Percentiles rank a stretch among this genome's conserved stretches.
Evolutionary conservation across 345 rosid species (phyloP).

Genomic region (Viola odorata): DNA sequence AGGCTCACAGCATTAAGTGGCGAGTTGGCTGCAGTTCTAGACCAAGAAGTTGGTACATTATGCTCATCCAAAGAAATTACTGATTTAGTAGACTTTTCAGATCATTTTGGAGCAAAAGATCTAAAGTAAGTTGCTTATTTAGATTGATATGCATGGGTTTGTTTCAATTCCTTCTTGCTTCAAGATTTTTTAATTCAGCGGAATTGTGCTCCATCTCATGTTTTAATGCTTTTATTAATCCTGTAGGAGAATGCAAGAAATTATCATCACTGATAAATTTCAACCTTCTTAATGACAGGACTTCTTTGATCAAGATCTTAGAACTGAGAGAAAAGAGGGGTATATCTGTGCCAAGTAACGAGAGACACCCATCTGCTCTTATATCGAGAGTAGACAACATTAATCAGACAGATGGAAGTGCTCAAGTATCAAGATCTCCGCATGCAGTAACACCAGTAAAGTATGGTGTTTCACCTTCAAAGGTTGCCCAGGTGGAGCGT

Average conservation of each 20-base stretch:
- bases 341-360: slow-evolving; percentile 14
- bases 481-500: slow-evolving; percentile 55
- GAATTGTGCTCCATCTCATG: slow-evolving; percentile 1
- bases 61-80: slow-evolving; percentile 37
- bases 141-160: neutral
- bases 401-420: slow-evolving; percentile 20
- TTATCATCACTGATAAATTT: slow-evolving; percentile 2
- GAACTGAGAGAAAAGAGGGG: slow-evolving; percentile 23
- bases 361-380: slow-evolving; percentile 9
- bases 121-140: slow-evolving; percentile 41
- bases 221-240: neutral
- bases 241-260: neutral
- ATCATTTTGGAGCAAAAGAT: slow-evolving; percentile 42
- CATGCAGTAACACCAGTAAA: slow-evolving; percentile 33
- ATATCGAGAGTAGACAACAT: slow-evolving; percentile 16
- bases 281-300: slow-evolving; percentile 26
- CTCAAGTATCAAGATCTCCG: slow-evolving; percentile 27
- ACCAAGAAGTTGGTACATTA: slow-evolving; percentile 30
- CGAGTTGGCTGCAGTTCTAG: slow-evolving; percentile 43
- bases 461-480: slow-evolving; percentile 58
- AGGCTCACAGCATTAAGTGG: slow-evolving; percentile 46
- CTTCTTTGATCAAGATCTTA: slow-evolving; percentile 24
- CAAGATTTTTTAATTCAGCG: slow-evolving; percentile 4
- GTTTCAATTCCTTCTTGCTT: slow-evolving; percentile 9
- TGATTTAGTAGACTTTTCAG: slow-evolving; percentile 37